phyloP scores from a whole-genome alignment of 352 stramenopile genomes.

The Globisporangium cystogenes region DNA sequence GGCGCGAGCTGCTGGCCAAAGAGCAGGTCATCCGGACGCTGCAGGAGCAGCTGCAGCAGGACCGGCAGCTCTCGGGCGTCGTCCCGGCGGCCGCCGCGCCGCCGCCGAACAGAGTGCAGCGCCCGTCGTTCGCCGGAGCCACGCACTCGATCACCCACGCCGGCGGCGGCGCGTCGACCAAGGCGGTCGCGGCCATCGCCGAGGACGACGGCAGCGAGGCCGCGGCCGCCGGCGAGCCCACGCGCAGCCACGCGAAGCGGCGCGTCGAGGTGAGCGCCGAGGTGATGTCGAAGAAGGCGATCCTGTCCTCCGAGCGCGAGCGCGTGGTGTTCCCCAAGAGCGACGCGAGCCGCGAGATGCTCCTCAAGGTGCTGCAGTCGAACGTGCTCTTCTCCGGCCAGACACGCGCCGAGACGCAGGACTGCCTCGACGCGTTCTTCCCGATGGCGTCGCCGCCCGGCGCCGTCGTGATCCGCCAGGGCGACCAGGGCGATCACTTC shows the following conservation, averaged over 20 bases:
- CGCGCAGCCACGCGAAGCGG: conserved; percentile 19
- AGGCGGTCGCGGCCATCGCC: no score
- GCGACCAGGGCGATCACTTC: conserved; percentile 74
- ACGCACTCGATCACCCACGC: no score
- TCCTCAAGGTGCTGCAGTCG: conserved; percentile 59
- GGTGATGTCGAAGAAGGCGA: conserved; percentile 67
- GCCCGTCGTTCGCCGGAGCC: no score
- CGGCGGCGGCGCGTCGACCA: no score
- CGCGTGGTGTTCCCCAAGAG: conserved; percentile 60
- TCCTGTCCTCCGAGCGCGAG: conserved; percentile 35
- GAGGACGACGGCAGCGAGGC: no score
- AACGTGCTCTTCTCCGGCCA: conserved; percentile 74
- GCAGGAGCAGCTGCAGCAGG: conserved; percentile 43
- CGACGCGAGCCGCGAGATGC: conserved; percentile 42
- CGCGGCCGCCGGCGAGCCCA: background rate
- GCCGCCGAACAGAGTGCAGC: no score
- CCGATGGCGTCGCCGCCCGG: conserved; percentile 36
- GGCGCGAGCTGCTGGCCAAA: conserved; percentile 60
- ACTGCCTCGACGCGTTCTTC: conserved; percentile 77
- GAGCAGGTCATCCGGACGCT: conserved; percentile 64
- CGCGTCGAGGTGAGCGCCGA: conserved; percentile 76
- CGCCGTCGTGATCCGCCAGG: conserved; percentile 57
- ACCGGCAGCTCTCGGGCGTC: no score
- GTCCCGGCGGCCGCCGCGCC: no score
- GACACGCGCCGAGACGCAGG: conserved; percentile 40